Percentiles rank a stretch among this genome's conserved stretches.
Conservation (phyloP, 1,284 basidiomycete species). For the Tilletia setariae region DNA sequence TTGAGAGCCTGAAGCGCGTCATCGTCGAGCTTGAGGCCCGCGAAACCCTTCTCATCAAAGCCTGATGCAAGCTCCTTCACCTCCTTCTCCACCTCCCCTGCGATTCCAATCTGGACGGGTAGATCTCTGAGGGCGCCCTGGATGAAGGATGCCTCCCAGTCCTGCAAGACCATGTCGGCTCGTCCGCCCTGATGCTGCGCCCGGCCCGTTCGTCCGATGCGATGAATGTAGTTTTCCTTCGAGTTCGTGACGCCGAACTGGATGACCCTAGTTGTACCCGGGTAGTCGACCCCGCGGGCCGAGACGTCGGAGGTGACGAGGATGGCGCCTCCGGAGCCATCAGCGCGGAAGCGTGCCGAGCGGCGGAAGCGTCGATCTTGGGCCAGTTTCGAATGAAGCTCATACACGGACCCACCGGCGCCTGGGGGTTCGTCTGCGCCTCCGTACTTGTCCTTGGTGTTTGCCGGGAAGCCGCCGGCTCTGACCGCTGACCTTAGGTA, state of each 20-base stretch:
- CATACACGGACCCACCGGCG: constrained; percentile 58
- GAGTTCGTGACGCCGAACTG: constrained; percentile 77
- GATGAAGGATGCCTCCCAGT: constrained; percentile 77
- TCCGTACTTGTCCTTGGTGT: constrained; percentile 21
- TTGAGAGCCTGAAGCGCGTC: background rate
- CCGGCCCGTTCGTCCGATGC: constrained; percentile 86
- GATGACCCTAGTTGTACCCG: constrained; percentile 84
- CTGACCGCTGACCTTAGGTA: background rate
- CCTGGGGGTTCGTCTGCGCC: background rate
- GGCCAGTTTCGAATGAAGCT: constrained; percentile 79
- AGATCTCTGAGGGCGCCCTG: constrained; percentile 66
- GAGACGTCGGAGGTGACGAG: constrained; percentile 58
- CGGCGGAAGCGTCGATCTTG: constrained; percentile 68
- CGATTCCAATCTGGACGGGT: constrained; percentile 66
- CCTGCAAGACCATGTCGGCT: constrained; percentile 79
- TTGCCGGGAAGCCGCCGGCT: constrained; percentile 56
- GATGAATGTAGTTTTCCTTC: constrained; percentile 80
- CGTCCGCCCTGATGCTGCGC: constrained; percentile 66
- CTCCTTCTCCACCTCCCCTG: constrained; percentile 61
- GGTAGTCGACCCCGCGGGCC: constrained; percentile 59
- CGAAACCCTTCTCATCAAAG: constrained; percentile 60
- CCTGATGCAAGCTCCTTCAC: constrained; percentile 61
- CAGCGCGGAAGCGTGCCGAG: constrained; percentile 68
- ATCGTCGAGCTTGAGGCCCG: background rate
- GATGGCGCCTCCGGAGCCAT: constrained; percentile 58